Percentiles rank a stretch among this genome's conserved stretches.
Evolutionary conservation across 2,329 filamentous ascomycete genomes (phyloP).

Genomic region (Calonectria crousiana): DNA sequence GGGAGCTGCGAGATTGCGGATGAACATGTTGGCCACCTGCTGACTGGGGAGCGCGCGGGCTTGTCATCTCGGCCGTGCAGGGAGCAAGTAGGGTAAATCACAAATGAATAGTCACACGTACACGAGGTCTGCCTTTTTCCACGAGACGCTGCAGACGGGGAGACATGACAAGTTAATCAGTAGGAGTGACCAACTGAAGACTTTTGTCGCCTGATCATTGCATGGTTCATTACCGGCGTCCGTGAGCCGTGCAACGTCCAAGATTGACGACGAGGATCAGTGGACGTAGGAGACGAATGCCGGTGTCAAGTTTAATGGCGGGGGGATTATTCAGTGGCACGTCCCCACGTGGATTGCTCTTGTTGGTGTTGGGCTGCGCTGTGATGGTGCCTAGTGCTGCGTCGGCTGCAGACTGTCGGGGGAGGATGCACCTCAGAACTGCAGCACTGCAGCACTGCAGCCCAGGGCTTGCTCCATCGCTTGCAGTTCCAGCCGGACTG

Average conservation of each 20-base stretch:
- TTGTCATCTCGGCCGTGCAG: not conserved
- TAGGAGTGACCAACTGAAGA: not conserved
- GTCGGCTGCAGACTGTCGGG: not conserved
- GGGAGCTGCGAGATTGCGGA: not conserved
- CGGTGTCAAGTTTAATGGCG: slow-evolving; percentile 16
- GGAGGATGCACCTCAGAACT: not conserved
- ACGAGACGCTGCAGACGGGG: not conserved
- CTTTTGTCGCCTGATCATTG: slow-evolving; percentile 5
- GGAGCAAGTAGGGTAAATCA: not conserved
- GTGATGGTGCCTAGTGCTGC: not conserved
- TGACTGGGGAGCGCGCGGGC: not conserved
- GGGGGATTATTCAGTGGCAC: slow-evolving; percentile 14
- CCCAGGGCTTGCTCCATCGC: not conserved
- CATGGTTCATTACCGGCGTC: slow-evolving; percentile 12
- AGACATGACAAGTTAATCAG: not conserved
- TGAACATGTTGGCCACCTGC: slow-evolving; percentile 3
- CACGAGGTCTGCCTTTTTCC: not conserved
- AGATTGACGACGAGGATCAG: slow-evolving; percentile 6
- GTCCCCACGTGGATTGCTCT: slow-evolving; percentile 20
- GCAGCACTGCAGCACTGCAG: not conserved
- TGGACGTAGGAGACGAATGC: not conserved
- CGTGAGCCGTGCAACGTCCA: not conserved
- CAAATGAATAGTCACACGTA: not conserved
- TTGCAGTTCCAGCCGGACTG: not conserved
- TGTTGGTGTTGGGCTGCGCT: slow-evolving; percentile 16